Evolutionary conservation across 129 eudicot species (phyloP).

Genomic region (Silybum marianum): DNA sequence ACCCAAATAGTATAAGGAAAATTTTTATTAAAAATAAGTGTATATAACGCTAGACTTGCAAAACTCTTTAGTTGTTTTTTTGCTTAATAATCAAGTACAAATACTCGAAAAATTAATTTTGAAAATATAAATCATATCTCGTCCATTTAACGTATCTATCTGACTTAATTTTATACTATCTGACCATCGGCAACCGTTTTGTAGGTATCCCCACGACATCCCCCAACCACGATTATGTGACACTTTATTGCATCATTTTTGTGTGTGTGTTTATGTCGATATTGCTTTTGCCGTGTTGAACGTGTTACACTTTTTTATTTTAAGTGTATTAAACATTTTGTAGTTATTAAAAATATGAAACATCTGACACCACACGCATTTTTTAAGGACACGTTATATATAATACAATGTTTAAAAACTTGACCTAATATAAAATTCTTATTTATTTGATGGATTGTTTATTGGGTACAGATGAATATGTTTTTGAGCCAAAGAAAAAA

Average conservation of each 20-base stretch:
- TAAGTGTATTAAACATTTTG: background rate
- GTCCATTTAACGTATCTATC: background rate
- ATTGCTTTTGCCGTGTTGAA: too few species aligned
- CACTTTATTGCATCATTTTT: background rate
- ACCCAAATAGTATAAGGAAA: too few species aligned
- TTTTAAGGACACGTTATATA: background rate
- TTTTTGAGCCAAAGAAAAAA: background rate
- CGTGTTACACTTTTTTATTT: too few species aligned
- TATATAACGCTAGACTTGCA: background rate
- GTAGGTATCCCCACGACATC: background rate
- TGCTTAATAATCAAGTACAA: background rate
- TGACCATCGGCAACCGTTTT: background rate
- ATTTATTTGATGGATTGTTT: background rate
- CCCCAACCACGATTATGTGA: background rate
- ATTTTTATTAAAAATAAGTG: too few species aligned
- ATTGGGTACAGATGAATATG: background rate
- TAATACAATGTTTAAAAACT: background rate
- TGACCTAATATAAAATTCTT: background rate
- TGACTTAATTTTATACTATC: background rate
- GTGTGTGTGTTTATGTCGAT: background rate
- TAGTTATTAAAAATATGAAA: too few species aligned
- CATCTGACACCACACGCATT: background rate
- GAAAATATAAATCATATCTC: too few species aligned
- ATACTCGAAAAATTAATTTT: too few species aligned
- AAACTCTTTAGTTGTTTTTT: too few species aligned